phyloP scores from a whole-genome alignment of 2,329 filamentous ascomycete genomes.

The Calonectria pseudoreteaudii region DNA sequence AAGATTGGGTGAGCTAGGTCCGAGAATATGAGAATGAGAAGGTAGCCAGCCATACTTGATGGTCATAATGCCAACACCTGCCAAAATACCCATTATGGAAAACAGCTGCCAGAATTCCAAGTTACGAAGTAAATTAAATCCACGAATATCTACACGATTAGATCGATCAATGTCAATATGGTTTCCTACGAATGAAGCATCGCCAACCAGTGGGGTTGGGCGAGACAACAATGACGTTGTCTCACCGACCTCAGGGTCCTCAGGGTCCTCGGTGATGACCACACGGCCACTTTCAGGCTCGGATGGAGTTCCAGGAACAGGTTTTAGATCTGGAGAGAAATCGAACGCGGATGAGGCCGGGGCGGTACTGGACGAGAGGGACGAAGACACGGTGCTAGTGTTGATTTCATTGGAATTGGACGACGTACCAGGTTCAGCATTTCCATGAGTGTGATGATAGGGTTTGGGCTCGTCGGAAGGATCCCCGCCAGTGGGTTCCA shows the following conservation, averaged over 20 bases:
- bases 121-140: conserved; percentile 77
- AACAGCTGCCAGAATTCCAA: conserved; percentile 94
- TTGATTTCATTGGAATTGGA: conserved; percentile 44
- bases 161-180: conserved; percentile 79
- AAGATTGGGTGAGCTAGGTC: conserved; percentile 24
- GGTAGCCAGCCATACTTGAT: conserved; percentile 83
- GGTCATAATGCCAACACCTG: conserved; percentile 96
- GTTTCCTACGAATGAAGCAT: conserved; percentile 63
- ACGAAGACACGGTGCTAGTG: conserved; percentile 46
- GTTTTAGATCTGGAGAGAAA: conserved; percentile 31
- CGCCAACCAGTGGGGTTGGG: conserved; percentile 63
- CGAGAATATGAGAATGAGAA: neutral
- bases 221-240: conserved; percentile 83
- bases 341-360: conserved; percentile 16
- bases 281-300: conserved; percentile 44
- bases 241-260: conserved; percentile 71
- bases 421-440: conserved; percentile 76
- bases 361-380: conserved; percentile 31
- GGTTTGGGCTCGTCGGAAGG: conserved; percentile 56
- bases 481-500: conserved; percentile 56
- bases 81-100: conserved; percentile 86
- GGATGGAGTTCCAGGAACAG: conserved; percentile 40
- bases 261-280: conserved; percentile 38
- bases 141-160: conserved; percentile 91
- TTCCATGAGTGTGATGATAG: conserved; percentile 50